A percentile compares a stretch with the other conserved stretches of the same genome.
Conservation (phyloP, 2,329 filamentous ascomycete species). For the Fusarium goolgardi region DNA sequence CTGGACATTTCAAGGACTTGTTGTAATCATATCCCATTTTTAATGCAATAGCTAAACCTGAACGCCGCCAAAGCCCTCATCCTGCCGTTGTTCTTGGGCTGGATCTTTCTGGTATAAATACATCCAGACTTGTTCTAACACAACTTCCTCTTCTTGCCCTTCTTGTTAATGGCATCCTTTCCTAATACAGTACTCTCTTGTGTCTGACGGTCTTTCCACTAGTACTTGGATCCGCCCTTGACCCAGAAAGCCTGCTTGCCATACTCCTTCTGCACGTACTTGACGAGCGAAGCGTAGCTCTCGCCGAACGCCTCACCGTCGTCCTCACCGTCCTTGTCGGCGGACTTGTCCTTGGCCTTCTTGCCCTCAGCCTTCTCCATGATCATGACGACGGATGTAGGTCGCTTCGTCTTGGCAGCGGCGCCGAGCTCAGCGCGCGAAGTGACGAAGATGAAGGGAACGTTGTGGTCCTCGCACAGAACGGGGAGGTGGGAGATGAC, state of each 20-base stretch:
- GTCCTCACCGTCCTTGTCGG: conserved; percentile 59
- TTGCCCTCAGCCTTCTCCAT: conserved; percentile 66
- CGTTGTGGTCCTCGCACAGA: conserved; percentile 96
- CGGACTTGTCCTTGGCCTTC: conserved; percentile 59
- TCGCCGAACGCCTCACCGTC: conserved; percentile 71
- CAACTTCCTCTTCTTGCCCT: conserved; percentile 11
- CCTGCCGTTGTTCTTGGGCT: conserved; percentile 45
- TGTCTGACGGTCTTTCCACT: background rate
- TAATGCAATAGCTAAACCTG: conserved; percentile 50
- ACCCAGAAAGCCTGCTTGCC: conserved; percentile 66
- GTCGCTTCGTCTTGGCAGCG: conserved; percentile 93
- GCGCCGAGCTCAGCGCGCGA: conserved; percentile 94
- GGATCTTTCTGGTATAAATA: conserved; percentile 52
- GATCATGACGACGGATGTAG: conserved; percentile 95
- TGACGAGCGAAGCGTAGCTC: conserved; percentile 72
- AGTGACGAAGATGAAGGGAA: conserved; percentile 95
- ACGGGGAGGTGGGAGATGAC: conserved; percentile 98
- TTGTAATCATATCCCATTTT: conserved; percentile 47
- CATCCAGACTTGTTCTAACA: conserved; percentile 50
- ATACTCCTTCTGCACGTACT: conserved; percentile 74
- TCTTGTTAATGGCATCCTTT: conserved; percentile 2
- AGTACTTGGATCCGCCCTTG: conserved; percentile 52
- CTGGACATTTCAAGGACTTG: conserved; percentile 24
- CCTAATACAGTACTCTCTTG: background rate
- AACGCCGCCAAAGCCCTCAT: conserved; percentile 55